Evolutionary conservation across 495 filamentous ascomycete genomes (phyloP).

Genomic region (Xylaria intraflava): DNA sequence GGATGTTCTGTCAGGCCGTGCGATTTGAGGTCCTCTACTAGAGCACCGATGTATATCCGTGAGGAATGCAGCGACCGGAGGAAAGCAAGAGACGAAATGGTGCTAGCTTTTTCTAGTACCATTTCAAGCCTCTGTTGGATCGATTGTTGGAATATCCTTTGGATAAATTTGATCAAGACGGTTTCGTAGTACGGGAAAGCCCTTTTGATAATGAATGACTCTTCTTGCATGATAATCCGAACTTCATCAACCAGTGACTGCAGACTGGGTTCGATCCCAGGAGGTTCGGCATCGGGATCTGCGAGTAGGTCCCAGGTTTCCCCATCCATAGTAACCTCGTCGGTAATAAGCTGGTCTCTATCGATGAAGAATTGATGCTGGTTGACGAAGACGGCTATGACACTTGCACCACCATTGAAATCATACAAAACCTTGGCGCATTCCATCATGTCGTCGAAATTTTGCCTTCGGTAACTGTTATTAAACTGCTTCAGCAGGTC

Average conservation of each 20-base stretch:
- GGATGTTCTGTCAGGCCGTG: constrained; percentile 95
- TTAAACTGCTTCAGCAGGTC: constrained; percentile 95
- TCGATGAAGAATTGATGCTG: constrained; percentile 99
- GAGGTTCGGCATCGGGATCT: constrained; percentile 86
- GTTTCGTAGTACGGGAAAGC: constrained; percentile 96
- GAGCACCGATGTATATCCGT: constrained; percentile 69
- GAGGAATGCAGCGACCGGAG: constrained; percentile 86
- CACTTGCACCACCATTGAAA: constrained; percentile 91
- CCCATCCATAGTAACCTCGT: constrained; percentile 75
- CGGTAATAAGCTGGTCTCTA: constrained; percentile 77
- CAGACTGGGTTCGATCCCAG: constrained; percentile 84
- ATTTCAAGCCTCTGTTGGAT: constrained; percentile 93
- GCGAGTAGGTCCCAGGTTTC: constrained; percentile 87
- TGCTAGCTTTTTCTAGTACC: constrained; percentile 89
- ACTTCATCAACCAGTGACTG: constrained; percentile 91
- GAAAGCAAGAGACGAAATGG: constrained; percentile 85
- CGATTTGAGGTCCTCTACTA: constrained; percentile 88
- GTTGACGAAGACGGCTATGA: constrained; percentile 93
- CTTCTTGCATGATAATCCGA: constrained; percentile 90
- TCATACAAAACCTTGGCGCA: constrained; percentile 91
- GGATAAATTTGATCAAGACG: constrained; percentile 83
- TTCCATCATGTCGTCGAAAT: constrained; percentile 93
- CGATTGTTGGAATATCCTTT: constrained; percentile 95
- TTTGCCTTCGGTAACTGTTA: constrained; percentile 85
- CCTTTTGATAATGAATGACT: constrained; percentile 88